Conservation (phyloP, 805 yeast genomes). For the Clavispora phyllophila region DNA sequence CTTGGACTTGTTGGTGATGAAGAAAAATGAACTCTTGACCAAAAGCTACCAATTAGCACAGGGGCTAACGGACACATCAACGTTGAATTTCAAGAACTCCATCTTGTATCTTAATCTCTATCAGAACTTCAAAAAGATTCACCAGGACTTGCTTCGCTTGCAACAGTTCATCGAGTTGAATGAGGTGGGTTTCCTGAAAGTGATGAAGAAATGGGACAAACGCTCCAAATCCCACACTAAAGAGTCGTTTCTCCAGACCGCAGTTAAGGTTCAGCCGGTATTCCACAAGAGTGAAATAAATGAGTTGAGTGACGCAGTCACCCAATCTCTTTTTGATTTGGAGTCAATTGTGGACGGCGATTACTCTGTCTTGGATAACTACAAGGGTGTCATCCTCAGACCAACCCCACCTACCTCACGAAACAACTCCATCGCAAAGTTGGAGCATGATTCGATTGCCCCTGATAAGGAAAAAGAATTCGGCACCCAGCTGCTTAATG, state of each 20-base stretch:
- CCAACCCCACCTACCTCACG: background rate
- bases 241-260: conserved; percentile 84
- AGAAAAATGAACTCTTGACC: conserved; percentile 50
- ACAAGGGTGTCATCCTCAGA: background rate
- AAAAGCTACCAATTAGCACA: conserved; percentile 16
- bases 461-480: background rate
- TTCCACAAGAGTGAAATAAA: conserved; percentile 87
- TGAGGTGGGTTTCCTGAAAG: conserved; percentile 94
- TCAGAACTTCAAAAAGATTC: conserved; percentile 84
- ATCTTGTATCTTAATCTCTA: conserved; percentile 77
- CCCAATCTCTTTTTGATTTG: conserved; percentile 62
- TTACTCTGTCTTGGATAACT: conserved; percentile 25
- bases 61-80: conserved; percentile 7
- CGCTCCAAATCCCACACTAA: conserved; percentile 91
- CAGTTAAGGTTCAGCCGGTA: conserved; percentile 94
- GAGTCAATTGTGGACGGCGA: conserved; percentile 54
- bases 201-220: conserved; percentile 96
- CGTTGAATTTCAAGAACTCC: conserved; percentile 51
- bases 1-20: conserved; percentile 68
- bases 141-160: conserved; percentile 79
- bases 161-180: conserved; percentile 94
- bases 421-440: background rate
- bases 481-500: conserved; percentile 1
- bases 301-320: conserved; percentile 72
- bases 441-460: conserved; percentile 1